Evolutionary conservation across 371 early-diverging fungal genomes (phyloP), one percentile per base, ranked within the genome.

Genomic region (Umbelopsis sp.): DNA sequence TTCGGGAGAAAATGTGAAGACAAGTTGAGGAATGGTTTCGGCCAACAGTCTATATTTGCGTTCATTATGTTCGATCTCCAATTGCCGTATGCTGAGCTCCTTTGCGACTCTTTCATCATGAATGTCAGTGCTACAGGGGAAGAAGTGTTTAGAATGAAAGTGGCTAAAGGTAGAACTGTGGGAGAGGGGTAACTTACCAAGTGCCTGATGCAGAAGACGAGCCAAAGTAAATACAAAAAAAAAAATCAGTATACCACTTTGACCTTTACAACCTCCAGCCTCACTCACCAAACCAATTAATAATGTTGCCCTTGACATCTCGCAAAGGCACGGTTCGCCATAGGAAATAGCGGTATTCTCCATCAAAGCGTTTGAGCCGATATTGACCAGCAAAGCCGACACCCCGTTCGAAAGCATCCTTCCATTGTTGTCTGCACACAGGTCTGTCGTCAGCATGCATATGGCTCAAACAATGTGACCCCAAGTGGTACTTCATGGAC

Each of bases 11-110:
- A 87, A 84, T 0, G 88, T 87, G 64, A 89, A 89, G 2, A 89
- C 89, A 50, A 89, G 86, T 63, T 89, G 89, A 4, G 89, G 89
- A 46, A 89, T 89, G 2, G 89, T 88, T 63, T 89, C 89, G 4
- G 89, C 89, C 11, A 89, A 69, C 18, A 87, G 65, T 32, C 89
- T 74, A 63, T 89, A 89, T 74, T 89, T 89, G 67, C 87, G 74
- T 75, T 89, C 89, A 66, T 83, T 89, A 70, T 82, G 79, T 66
- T 87, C 86, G 53, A 84, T 80, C 53, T 89, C 88, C 62, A 83
- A 74, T 65, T 87, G 89, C 1, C 87, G 82, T 38, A 81, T 73
- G 57, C 76, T 77, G 22, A 76, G 82, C 44, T 86, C 78, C 63
- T 87, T 86, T 7, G 87, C 86, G 14, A 84, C 63, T 65, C 80